Percentiles rank a stretch among this genome's conserved stretches.
Evolutionary conservation across 2,329 filamentous ascomycete genomes (phyloP).

Genomic region (Aurifilum marmelostoma): DNA sequence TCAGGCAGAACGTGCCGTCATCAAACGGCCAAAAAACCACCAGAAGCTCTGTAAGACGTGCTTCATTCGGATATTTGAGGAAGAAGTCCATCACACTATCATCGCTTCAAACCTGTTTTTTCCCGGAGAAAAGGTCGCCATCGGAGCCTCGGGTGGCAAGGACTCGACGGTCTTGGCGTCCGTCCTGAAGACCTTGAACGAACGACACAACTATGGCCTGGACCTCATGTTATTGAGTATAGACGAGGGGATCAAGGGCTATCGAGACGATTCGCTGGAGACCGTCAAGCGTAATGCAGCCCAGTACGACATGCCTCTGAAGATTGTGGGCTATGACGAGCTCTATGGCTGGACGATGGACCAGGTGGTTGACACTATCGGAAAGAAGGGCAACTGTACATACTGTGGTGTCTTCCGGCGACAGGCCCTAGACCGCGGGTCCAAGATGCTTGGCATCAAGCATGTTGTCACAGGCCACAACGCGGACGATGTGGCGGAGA

Average conservation of each 20-base stretch:
- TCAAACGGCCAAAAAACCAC: constrained; percentile 92
- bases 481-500: constrained; percentile 95
- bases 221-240: constrained; percentile 87
- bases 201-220: constrained; percentile 83
- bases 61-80: constrained; percentile 86
- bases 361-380: constrained; percentile 92
- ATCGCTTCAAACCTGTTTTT: constrained; percentile 78
- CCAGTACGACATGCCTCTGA: constrained; percentile 89
- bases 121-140: constrained; percentile 84
- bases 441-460: constrained; percentile 81
- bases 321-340: constrained; percentile 90
- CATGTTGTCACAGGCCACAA: constrained; percentile 98
- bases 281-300: constrained; percentile 92
- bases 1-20: constrained; percentile 75
- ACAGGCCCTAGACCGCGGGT: constrained; percentile 90
- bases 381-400: constrained; percentile 98
- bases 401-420: constrained; percentile 96
- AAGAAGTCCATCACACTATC: constrained; percentile 93
- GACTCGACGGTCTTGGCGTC: constrained; percentile 96
- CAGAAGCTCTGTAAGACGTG: constrained; percentile 90
- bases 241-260: constrained; percentile 96
- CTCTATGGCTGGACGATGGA: constrained; percentile 99
- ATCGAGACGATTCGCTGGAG: constrained; percentile 92
- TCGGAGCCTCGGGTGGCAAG: constrained; percentile 95
- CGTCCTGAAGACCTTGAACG: constrained; percentile 91